A percentile compares a stretch with the other conserved stretches of the same genome.
Conservation (phyloP, 305 asterid species). For the Fraxinus latifolia region DNA sequence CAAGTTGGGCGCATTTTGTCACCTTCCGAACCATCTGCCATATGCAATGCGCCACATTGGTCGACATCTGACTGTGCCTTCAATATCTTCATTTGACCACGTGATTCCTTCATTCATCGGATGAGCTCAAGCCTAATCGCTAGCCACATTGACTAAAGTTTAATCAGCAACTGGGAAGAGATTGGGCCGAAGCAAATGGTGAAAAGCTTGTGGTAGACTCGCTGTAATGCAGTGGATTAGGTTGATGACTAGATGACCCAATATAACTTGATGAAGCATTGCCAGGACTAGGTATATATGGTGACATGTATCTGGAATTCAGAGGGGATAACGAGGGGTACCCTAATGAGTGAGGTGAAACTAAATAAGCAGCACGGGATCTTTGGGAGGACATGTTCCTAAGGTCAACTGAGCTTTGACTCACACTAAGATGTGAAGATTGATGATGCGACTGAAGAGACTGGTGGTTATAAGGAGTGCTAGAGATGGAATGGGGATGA, state of each 20-base stretch:
- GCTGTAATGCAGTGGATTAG: slow-evolving; percentile 55
- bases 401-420: slow-evolving; percentile 63
- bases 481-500: slow-evolving; percentile 49
- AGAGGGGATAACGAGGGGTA: slow-evolving; percentile 74
- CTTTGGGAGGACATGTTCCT: slow-evolving; percentile 68
- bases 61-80: background rate
- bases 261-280: slow-evolving; percentile 62
- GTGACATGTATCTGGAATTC: slow-evolving; percentile 71
- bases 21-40: slow-evolving; percentile 6
- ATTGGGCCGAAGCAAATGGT: slow-evolving; percentile 77
- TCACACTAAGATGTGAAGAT: slow-evolving; percentile 47
- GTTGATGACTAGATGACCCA: slow-evolving; percentile 69
- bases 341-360: slow-evolving; percentile 70
- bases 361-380: slow-evolving; percentile 48
- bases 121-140: slow-evolving; percentile 11
- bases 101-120: background rate
- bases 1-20: slow-evolving; percentile 19
- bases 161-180: slow-evolving; percentile 72
- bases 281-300: slow-evolving; percentile 66
- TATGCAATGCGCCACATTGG: background rate
- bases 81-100: background rate
- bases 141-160: slow-evolving; percentile 20
- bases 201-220: slow-evolving; percentile 85
- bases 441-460: slow-evolving; percentile 44
- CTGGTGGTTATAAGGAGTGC: slow-evolving; percentile 45